Base-by-base conservation (phyloP, 495 filamentous ascomycete species). In the Hyaloscypha variabilis region DNA sequence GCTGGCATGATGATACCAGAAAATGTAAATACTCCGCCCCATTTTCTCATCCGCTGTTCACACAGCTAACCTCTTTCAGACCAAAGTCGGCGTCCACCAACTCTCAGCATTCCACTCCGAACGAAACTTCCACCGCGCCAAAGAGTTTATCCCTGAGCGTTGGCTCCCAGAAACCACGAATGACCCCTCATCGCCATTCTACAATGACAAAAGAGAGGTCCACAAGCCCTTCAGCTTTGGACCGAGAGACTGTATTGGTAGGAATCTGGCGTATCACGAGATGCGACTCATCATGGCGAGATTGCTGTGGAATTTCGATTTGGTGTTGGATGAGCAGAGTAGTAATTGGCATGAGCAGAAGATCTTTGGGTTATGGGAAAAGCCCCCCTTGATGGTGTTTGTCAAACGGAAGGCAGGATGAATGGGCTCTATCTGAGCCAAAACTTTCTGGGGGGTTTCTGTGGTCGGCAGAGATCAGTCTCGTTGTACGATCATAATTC, bases 191-290 rank as follows among this genome's bases (percentile, higher is more conserved):
- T 56, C 53, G 10, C 21, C 26, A 65, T 56, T 56, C 26, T 17
- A 24, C 8, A 29, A 26, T 6, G 53, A 56, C 28, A 26, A 10
- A 26, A 21, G 26, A 26, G 53, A 56, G 14, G 53, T 26, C 13
- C 21, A 26, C 17, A 56, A 56, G 25, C 53, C 53, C 21, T 56
- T 56, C 28, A 56, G 14, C 8, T 25, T 82, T 21, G 87, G 88
- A 0, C 79, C 84, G 2, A 73, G 88, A n/a, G 85, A 87, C 64
- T 90, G 87, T 62, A 75, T 88, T 29, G 88, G 87, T 31, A 74
- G 78, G 67, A 83, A 82, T 61, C 62, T 86, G 58, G 83, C 86
- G 21, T 86, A 81, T 56, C 72, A 74, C 17, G 84, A 88, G 67
- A 82, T 86, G 76, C 75, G 77, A 11, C 64, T 81, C 8, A 79